Evolutionary conservation across 2,329 filamentous ascomycete genomes (phyloP), one percentile per base, ranked within the genome.

Genomic region (Ceratocystis harringtonii): DNA sequence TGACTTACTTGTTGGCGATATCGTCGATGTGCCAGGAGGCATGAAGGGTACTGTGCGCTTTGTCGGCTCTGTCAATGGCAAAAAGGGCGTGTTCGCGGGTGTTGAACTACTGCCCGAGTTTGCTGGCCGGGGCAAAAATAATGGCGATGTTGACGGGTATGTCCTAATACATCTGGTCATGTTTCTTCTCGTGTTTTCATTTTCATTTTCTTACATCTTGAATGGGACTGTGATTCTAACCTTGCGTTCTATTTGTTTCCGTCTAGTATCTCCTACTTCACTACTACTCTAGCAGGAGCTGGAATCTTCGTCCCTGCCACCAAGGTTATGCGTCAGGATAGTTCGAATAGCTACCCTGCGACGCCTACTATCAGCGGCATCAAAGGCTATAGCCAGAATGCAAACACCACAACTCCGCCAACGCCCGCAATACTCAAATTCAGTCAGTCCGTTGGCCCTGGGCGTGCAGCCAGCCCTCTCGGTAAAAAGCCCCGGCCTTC

Each of bases 41-140:
- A 96, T 99, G 91, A 80, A 87, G 70, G 94, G 94, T 61, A 88
- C 84, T 1, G 86, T 97, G 70, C 92, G 89, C 73, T 99, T 96
- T 73, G 79, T 97, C 68, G 94, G 94, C 57, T 79, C 80, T 48
- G 92, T 99, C 50, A 84, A 86, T 70, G 92, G 92, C 69, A 96
- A 96, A 78, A 90, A 88, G 70, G 94, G 94, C 62, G 83, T 84
- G 22, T 99, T 99, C 78, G 91, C 90, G 41, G 94, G 94, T 58
- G 89, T 99, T 44, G 94, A 99, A 75, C 80, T 99, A 69, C 84
- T 87, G 71, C 79, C 83, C 64, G 89, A 95, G 70, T 95, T 87
- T 77, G 89, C 91, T 43, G 75, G 81, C 63, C 84, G 88, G 72
- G 94, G 94, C 43, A 99, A 99, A 80, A 99, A 99, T 73, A 95